Evolutionary conservation across 345 rosid genomes (phyloP).

Genomic region (Bruguiera parviflora): DNA sequence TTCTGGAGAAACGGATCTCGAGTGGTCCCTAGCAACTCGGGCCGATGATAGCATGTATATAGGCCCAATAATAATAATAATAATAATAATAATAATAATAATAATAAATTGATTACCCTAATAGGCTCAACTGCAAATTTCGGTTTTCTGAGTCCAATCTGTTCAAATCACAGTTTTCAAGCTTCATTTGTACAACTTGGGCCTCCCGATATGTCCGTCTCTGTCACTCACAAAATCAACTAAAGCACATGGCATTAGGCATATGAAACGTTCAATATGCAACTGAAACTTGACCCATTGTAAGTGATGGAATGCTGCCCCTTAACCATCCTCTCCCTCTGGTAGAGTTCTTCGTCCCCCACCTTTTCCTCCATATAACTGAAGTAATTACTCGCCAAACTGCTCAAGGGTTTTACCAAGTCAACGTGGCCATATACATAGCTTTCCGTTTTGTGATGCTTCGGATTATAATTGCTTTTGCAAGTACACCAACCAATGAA

Average conservation of each 20-base stretch:
- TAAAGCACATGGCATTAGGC: not conserved
- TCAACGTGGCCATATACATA: not conserved
- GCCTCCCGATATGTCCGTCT: too few relatives aligned
- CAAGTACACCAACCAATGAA: conserved; percentile 18
- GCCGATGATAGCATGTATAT: too few relatives aligned
- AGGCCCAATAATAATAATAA: too few relatives aligned
- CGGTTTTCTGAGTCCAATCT: too few relatives aligned
- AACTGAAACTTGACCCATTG: not conserved
- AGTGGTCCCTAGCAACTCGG: too few relatives aligned
- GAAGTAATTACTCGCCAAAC: not conserved
- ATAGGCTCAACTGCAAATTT: too few relatives aligned
- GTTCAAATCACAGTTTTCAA: too few relatives aligned
- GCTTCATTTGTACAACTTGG: too few relatives aligned
- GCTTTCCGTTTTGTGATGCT: conserved; percentile 15
- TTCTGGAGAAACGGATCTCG: too few relatives aligned
- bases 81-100: too few relatives aligned
- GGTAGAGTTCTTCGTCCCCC: not conserved
- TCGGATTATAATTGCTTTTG: conserved; percentile 21
- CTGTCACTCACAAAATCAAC: not conserved
- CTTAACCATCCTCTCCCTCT: not conserved
- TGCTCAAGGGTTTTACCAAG: not conserved
- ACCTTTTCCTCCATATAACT: not conserved
- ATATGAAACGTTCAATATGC: not conserved
- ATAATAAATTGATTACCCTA: too few relatives aligned
- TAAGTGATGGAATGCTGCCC: not conserved